A percentile compares a stretch with the other conserved stretches of the same genome.
phyloP scores from a whole-genome alignment of 306 rosid species.

The Prunus campanulata region DNA sequence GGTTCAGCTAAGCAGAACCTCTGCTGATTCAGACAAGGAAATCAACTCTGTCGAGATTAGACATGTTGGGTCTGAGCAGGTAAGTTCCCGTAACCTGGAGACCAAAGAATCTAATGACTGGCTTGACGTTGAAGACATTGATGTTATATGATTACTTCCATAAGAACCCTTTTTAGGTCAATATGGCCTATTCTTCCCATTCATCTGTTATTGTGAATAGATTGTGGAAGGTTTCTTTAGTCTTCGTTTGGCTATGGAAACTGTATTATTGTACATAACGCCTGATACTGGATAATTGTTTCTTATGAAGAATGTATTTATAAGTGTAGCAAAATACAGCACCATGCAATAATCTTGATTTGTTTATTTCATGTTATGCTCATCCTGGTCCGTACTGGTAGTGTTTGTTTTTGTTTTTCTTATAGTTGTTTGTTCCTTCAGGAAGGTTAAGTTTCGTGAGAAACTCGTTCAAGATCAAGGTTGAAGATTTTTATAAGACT shows the following conservation, averaged over 20 bases:
- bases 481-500: background rate
- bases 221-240: conserved; percentile 39
- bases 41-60: conserved; percentile 40
- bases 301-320: conserved; percentile 23
- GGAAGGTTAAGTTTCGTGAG: background rate
- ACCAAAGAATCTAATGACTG: conserved; percentile 86
- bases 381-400: background rate
- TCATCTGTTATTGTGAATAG: conserved; percentile 48
- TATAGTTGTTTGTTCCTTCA: background rate
- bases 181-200: conserved; percentile 28
- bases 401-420: background rate
- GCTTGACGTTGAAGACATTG: conserved; percentile 87
- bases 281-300: conserved; percentile 36
- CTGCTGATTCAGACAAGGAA: conserved; percentile 70
- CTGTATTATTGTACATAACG: conserved; percentile 55
- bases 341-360: conserved; percentile 22
- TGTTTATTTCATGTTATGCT: background rate
- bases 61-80: conserved; percentile 55
- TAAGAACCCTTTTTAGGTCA: conserved; percentile 21
- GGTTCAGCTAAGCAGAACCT: conserved; percentile 77
- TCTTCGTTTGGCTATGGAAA: conserved; percentile 39
- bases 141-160: conserved; percentile 50
- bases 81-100: conserved; percentile 51
- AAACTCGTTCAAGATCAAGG: background rate
- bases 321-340: conserved; percentile 30